Percentiles rank a stretch among this genome's conserved stretches.
Evolutionary conservation across 345 rosid genomes (phyloP).

Genomic region (Turritis glabra): DNA sequence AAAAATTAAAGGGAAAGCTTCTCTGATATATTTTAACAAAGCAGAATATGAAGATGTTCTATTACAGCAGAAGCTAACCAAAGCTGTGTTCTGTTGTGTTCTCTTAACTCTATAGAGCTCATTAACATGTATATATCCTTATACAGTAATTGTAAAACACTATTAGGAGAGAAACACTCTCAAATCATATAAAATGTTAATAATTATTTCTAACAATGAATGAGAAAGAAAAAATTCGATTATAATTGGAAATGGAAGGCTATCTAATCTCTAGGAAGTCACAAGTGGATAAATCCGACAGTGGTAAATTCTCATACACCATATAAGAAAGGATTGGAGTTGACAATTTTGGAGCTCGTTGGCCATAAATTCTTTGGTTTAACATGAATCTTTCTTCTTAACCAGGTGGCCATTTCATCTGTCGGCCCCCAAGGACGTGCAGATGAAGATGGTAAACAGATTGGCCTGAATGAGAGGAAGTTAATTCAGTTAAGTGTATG

Average conservation of each 20-base stretch:
- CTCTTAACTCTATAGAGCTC: neutral
- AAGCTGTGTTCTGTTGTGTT: neutral
- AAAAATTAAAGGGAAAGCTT: neutral
- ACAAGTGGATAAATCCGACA: neutral
- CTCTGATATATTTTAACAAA: neutral
- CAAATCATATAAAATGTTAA: neutral
- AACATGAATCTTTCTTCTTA: slow-evolving; percentile 26
- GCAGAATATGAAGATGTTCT: too few relatives aligned
- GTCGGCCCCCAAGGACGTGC: slow-evolving; percentile 85
- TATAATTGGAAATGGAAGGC: neutral
- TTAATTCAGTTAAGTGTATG: neutral
- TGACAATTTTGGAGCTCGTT: neutral
- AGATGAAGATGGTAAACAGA: slow-evolving; percentile 93
- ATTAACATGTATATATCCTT: neutral
- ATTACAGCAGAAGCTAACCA: neutral
- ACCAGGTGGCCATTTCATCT: slow-evolving; percentile 96
- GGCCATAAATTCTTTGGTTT: neutral
- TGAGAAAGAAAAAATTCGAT: neutral
- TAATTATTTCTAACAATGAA: neutral
- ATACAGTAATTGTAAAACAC: neutral
- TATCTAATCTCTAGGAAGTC: slow-evolving; percentile 1
- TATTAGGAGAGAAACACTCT: neutral
- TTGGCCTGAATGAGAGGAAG: slow-evolving; percentile 60
- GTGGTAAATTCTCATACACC: neutral
- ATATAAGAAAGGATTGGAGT: neutral